A percentile compares a stretch with the other conserved stretches of the same genome.
phyloP scores from a whole-genome alignment of 129 eudicot genomes.

The Tanacetum coccineum region DNA sequence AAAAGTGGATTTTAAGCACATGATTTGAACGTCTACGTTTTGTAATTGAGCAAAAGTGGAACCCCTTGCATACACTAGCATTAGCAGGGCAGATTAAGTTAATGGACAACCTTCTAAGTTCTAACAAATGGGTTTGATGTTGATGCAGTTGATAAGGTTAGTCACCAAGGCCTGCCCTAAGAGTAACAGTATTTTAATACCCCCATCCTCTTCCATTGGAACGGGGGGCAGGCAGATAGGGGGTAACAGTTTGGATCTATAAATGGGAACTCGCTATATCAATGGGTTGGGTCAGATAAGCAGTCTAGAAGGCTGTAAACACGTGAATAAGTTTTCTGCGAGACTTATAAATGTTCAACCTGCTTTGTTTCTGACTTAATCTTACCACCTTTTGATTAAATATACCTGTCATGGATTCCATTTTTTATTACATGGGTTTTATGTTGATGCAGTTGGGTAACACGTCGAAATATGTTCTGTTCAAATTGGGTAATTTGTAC shows the following conservation, averaged over 20 bases:
- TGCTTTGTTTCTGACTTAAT: no score
- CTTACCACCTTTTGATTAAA: background rate
- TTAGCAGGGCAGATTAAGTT: constrained; percentile 79
- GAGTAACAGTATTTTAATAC: background rate
- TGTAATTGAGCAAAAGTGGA: constrained; percentile 61
- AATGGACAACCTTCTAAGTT: constrained; percentile 69
- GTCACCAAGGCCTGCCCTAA: constrained; percentile 1
- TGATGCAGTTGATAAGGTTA: constrained; percentile 66
- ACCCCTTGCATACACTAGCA: constrained; percentile 72
- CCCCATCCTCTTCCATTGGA: background rate
- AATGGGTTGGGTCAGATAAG: no score
- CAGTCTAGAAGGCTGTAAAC: background rate
- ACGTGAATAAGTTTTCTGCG: background rate
- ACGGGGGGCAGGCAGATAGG: background rate
- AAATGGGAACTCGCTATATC: no score
- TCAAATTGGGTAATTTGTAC: no score
- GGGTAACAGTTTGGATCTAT: background rate
- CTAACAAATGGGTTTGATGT: constrained; percentile 52
- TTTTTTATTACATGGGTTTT: background rate
- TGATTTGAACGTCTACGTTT: constrained; percentile 1
- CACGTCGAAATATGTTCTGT: background rate
- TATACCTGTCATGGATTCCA: background rate
- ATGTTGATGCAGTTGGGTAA: background rate
- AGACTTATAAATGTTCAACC: no score
- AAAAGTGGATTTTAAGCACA: background rate